Evolutionary conservation across 2,329 filamentous ascomycete species (phyloP).

Genomic region (Madurella mycetomatis): DNA sequence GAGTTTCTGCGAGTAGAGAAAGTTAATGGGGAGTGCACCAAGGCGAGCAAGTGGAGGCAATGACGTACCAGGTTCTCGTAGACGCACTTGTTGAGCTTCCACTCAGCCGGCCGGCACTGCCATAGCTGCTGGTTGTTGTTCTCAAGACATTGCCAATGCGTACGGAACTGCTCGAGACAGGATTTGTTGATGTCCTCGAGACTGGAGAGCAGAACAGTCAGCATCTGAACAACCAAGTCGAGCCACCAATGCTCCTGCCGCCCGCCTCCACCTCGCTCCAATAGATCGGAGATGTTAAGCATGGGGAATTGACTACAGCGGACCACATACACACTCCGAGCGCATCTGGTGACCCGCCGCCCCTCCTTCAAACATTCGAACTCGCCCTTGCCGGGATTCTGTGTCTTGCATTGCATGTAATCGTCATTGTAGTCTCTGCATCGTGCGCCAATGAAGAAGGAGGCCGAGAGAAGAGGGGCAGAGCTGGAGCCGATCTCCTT

Average conservation of each 20-base stretch:
- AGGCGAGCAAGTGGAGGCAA: background rate
- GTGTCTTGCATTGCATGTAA: constrained; percentile 99
- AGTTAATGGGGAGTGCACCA: background rate
- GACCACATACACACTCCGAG: constrained; percentile 80
- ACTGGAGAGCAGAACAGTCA: constrained; percentile 41
- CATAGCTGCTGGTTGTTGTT: constrained; percentile 97
- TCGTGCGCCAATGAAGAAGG: constrained; percentile 94
- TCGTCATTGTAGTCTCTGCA: constrained; percentile 97
- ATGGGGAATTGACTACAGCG: background rate
- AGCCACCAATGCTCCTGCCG: background rate
- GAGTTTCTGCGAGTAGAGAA: constrained; percentile 55
- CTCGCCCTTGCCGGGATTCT: constrained; percentile 86
- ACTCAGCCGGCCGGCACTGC: constrained; percentile 86
- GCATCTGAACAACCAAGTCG: background rate
- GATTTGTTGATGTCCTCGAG: constrained; percentile 94
- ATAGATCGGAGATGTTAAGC: background rate
- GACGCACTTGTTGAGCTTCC: constrained; percentile 90
- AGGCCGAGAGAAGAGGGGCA: constrained; percentile 83
- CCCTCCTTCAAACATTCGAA: constrained; percentile 95
- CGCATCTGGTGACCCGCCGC: constrained; percentile 92
- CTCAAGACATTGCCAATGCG: constrained; percentile 93
- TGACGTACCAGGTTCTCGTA: constrained; percentile 85
- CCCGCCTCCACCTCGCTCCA: background rate
- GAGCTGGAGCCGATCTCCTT: constrained; percentile 91
- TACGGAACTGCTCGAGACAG: constrained; percentile 85